Conservation (phyloP, 371 early-diverging fungal species). For the Pancytospora philotis region DNA sequence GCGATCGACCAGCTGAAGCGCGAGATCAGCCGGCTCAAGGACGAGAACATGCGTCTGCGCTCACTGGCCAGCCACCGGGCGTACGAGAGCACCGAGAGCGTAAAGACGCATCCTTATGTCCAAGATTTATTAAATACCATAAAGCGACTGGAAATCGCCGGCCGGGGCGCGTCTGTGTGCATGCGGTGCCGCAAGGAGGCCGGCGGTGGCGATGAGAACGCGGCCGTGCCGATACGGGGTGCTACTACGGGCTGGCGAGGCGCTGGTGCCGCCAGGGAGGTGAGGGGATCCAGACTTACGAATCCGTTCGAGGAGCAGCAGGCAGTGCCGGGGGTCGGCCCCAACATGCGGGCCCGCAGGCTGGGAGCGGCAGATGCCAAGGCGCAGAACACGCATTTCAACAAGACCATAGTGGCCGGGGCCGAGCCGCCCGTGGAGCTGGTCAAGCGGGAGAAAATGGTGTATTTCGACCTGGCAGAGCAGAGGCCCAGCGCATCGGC, state of each 20-base stretch:
- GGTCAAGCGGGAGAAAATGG: neutral
- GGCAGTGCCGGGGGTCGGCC: too few relatives aligned
- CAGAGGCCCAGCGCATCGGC: neutral
- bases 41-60: constrained; percentile 3
- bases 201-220: neutral
- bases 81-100: neutral
- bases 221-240: too few relatives aligned
- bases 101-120: neutral
- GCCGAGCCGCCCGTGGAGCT: neutral
- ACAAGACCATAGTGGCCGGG: neutral
- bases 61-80: neutral
- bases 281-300: too few relatives aligned
- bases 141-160: neutral
- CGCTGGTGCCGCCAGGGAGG: too few relatives aligned
- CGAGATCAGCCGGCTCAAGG: constrained; percentile 47
- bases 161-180: neutral
- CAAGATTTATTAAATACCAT: too few relatives aligned
- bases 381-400: neutral
- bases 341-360: neutral
- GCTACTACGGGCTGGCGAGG: too few relatives aligned
- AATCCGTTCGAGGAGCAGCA: too few relatives aligned
- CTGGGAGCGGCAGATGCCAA: neutral
- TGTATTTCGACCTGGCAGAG: neutral
- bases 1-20: constrained; percentile 42
- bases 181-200: neutral